Base-by-base conservation (phyloP, 208 protist species). In the Giardia muris region DNA sequence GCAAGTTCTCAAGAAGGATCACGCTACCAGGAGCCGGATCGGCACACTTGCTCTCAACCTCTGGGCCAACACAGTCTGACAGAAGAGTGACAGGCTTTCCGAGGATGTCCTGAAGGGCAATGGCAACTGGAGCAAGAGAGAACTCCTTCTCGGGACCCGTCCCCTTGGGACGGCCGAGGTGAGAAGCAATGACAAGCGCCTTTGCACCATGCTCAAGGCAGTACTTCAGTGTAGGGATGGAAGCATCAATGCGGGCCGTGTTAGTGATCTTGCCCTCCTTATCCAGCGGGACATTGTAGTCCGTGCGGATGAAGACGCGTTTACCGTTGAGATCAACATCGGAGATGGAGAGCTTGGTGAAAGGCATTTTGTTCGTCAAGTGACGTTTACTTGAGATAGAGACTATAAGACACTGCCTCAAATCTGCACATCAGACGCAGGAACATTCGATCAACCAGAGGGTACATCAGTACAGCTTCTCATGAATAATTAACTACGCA, bases 1-100 rank as follows among this genome's bases (percentile, higher is more conserved):
- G 96, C 10, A 99, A 93, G 94, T 99, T 99, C 95, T 99, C 98
- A 2, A 99, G 95, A 0, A 99, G 95, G 94, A 99, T 96, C 42
- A 99, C 95, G 2, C 96, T 95, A 43, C 97, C 97, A 22, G 87
- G 30, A 1, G 44, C 46, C 3, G 86, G 2, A 43, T 93, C 89
- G 0, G 94, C 94, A 92, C 94, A 96, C 0, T 93, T 94, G 10
- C 90, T 87, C 92, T 97, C 96, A 89, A 97, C 97, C 92, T 96
- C 94, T 46, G 92, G 46, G 67, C 96, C 96, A 92, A 97, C 96
- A 94, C 96, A 97, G 92, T 97, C 96, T 0, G 76, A 48, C 0
- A 97, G 92, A 93, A 97, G 97, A 46, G 86, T 93, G 19, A 97
- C 95, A 2, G 92, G 46, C 87, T 96, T 94, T 0, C 94, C 95